Percentiles rank a stretch among this genome's conserved stretches.
These are phyloP conservation scores for Carex myosuroides DNA, from an alignment of 176 grass and related monocot species.

Conservation along the genomic window DNA sequence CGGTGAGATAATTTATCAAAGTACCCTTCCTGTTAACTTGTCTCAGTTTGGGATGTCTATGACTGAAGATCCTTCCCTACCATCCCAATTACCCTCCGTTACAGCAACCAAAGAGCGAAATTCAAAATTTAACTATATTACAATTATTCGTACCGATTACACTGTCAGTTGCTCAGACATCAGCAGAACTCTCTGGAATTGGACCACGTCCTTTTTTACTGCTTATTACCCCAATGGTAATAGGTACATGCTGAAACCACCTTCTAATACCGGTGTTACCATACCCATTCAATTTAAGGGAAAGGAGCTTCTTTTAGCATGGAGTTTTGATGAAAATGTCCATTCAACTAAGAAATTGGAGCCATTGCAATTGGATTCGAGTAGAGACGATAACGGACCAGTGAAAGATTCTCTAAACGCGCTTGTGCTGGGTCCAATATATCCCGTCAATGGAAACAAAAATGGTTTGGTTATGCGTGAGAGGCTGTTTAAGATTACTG, in stretches of 20 bases:
- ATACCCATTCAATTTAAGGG: slow-evolving; percentile 41
- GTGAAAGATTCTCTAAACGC: slow-evolving; percentile 9
- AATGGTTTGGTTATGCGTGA: slow-evolving; percentile 20
- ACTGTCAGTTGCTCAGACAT: slow-evolving; percentile 71
- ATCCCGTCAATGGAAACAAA: slow-evolving; percentile 4
- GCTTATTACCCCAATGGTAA: slow-evolving; percentile 47
- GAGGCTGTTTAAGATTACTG: slow-evolving; percentile 18
- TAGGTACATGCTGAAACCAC: slow-evolving; percentile 43
- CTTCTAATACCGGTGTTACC: slow-evolving; percentile 34
- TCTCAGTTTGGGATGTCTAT: slow-evolving; percentile 38
- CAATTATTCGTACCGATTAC: slow-evolving; percentile 82
- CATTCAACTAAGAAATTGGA: slow-evolving; percentile 28
- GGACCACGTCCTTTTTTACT: slow-evolving; percentile 61
- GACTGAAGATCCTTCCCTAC: slow-evolving; percentile 37
- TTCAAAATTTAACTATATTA: slow-evolving; percentile 41
- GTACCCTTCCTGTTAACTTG: slow-evolving; percentile 40
- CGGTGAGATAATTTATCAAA: slow-evolving; percentile 71
- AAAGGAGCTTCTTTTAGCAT: slow-evolving; percentile 43
- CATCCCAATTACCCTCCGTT: slow-evolving; percentile 50
- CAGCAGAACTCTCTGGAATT: slow-evolving; percentile 70
- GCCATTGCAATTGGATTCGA: slow-evolving; percentile 16
- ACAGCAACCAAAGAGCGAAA: slow-evolving; percentile 16
- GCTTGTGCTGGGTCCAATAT: not conserved
- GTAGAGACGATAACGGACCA: not conserved
- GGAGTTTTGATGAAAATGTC: slow-evolving; percentile 25